Evolutionary conservation across 805 yeast genomes (phyloP), one percentile per base, ranked within the genome.

Genomic region (Clavispora vitiphila): DNA sequence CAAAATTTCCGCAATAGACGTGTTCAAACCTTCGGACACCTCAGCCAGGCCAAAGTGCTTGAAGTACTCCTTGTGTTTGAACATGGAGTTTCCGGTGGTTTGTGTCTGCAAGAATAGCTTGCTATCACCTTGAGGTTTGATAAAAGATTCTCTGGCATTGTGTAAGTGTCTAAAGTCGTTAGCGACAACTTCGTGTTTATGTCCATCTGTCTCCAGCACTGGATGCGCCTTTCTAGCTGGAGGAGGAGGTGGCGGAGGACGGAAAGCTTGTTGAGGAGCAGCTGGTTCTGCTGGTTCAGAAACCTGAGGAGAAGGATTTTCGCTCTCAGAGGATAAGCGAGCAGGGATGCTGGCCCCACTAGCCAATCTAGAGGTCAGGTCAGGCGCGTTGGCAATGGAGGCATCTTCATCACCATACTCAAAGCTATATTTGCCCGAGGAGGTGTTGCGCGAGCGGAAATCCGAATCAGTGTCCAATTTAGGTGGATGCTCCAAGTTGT

Each of bases 1-100:
- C 48, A 87, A 71, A 10, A 85, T 80, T 65, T 91, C 98, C n/a
- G 93, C 90, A 48, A 89, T 69, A 36, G 95, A 83, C 3, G 90
- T 81, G 53, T 83, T 86, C 50, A 91, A 68, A 2, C 93, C 95
- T n/a, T 47, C 42, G 12, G 43, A 26, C 18, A 39, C 42, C 7
- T 44, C 48, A 5, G 47, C 46, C 1, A 46, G 32, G 16, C 43
- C 50, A 30, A 52, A 43, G 40, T 58, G 79, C 74, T 35, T 61
- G 57, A 11, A 74, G 64, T 51, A 72, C 57, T 21, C 76, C 69
- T 27, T 81, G 74, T 56, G 84, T 47, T 68, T 76, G 57, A 72
- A 67, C 46, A 65, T 43, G 5, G 72, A 61, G 38, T 51, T 63
- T 0, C 76, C 76, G 0, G 76, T 70, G 34, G 65, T 58, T 52